These are phyloP conservation scores for Oldenlandia corymbosa DNA, from an alignment of 257 asterid genomes.

Conservation along the genomic window DNA sequence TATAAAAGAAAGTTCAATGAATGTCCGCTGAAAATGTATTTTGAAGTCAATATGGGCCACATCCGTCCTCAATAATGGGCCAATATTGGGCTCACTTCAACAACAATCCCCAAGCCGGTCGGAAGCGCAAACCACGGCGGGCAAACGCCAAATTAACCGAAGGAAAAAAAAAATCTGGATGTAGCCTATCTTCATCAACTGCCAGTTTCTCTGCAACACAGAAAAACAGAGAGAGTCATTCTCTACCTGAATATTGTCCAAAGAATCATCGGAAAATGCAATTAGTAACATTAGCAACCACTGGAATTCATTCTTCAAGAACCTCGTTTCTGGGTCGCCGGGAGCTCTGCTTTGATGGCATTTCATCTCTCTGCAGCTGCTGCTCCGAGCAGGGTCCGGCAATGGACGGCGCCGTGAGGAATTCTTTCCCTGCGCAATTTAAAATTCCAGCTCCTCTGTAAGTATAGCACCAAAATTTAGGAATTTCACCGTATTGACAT, in stretches of 20 bases:
- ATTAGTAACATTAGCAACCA: not conserved
- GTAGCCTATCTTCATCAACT: not conserved
- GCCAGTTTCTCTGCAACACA: not conserved
- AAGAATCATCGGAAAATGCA: conserved; percentile 13
- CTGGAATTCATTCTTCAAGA: conserved; percentile 15
- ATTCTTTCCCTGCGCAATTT: conserved; percentile 22
- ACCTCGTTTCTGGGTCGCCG: conserved; percentile 58
- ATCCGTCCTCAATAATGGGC: not conserved
- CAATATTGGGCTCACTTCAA: not conserved
- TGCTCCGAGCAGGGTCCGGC: conserved; percentile 24
- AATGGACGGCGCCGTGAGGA: conserved; percentile 22
- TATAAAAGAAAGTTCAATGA: no score
- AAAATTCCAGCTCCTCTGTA: conserved; percentile 33
- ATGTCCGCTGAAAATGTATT: no score
- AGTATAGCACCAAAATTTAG: not conserved
- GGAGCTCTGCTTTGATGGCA: conserved; percentile 58
- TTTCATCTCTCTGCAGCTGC: conserved; percentile 37
- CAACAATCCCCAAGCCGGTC: not conserved
- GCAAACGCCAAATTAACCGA: no score
- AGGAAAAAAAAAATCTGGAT: not conserved
- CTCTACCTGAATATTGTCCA: not conserved
- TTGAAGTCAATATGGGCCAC: no score
- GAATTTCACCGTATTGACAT: not conserved
- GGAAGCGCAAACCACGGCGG: not conserved
- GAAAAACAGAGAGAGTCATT: no score